Evolutionary conservation across 352 stramenopile species (phyloP).

Genomic region (Globisporangium nunn): DNA sequence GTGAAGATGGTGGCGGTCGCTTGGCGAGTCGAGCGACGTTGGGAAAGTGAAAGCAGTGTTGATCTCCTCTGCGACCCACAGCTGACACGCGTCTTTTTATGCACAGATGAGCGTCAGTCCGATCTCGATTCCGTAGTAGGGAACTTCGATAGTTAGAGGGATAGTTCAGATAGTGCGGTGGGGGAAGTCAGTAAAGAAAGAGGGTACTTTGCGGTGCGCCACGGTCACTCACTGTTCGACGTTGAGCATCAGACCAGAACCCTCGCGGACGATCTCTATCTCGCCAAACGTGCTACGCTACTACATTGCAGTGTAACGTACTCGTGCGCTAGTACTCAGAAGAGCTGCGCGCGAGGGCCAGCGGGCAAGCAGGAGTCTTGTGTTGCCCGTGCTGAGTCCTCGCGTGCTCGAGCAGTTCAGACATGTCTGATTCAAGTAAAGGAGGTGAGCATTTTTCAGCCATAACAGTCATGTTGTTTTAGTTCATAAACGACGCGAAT

Average conservation of each 20-base stretch:
- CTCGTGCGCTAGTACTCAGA: too few species aligned
- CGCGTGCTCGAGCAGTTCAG: not conserved
- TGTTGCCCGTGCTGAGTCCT: not conserved
- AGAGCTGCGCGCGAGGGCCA: too few species aligned
- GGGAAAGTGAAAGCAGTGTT: not conserved
- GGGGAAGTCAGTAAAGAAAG: not conserved
- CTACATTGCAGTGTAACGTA: too few species aligned
- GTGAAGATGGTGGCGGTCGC: not conserved
- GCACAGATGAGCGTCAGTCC: not conserved
- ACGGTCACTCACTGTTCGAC: too few species aligned
- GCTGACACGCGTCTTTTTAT: not conserved
- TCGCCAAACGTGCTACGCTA: too few species aligned
- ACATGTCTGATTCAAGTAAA: not conserved
- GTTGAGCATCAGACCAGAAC: too few species aligned
- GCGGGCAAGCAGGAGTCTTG: not conserved
- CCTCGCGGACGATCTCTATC: too few species aligned
- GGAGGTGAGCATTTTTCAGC: not conserved
- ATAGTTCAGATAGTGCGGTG: not conserved
- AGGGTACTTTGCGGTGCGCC: not conserved
- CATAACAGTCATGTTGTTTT: not conserved
- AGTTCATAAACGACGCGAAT: not conserved
- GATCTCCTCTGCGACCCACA: too few species aligned
- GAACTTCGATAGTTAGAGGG: not conserved
- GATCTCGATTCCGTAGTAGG: not conserved
- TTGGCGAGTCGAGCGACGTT: too few species aligned